Evolutionary conservation across 2,329 filamentous ascomycete genomes (phyloP).

Genomic region (Penicillium palitans): DNA sequence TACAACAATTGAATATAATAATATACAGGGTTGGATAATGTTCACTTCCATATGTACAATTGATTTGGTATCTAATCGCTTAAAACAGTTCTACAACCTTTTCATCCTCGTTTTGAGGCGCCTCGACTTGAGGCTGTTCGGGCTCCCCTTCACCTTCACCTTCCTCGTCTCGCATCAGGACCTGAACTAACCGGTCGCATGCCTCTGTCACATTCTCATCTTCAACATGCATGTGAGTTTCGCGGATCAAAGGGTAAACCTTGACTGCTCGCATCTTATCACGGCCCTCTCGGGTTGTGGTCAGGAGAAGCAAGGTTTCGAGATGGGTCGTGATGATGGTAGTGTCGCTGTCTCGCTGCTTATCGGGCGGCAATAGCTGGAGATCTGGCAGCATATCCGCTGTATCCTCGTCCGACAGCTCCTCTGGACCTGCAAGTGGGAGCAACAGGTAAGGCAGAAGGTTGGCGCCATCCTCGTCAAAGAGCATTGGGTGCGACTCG

Average conservation of each 20-base stretch:
- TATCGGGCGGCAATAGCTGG: constrained; percentile 85
- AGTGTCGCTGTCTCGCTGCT: constrained; percentile 74
- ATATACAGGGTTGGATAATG: neutral
- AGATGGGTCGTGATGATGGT: constrained; percentile 82
- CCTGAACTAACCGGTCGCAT: constrained; percentile 86
- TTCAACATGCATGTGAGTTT: constrained; percentile 75
- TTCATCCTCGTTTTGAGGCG: constrained; percentile 47
- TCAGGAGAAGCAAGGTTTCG: constrained; percentile 82
- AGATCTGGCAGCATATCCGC: constrained; percentile 85
- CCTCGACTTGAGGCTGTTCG: constrained; percentile 35
- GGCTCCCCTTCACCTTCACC: constrained; percentile 48
- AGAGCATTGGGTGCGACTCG: constrained; percentile 66
- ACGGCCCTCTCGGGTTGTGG: constrained; percentile 72
- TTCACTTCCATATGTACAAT: constrained; percentile 4
- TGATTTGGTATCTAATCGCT: constrained; percentile 19
- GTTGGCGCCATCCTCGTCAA: constrained; percentile 72
- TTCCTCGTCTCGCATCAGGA: constrained; percentile 78
- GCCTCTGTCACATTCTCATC: constrained; percentile 79
- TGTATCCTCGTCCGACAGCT: constrained; percentile 83
- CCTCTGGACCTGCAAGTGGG: constrained; percentile 83
- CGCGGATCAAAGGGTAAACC: constrained; percentile 85
- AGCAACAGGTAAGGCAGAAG: constrained; percentile 85
- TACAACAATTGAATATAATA: too few species aligned
- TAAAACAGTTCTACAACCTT: constrained; percentile 50
- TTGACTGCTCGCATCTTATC: constrained; percentile 73